phyloP scores from a whole-genome alignment of 306 rosid genomes.

The Bauhinia variegata region DNA sequence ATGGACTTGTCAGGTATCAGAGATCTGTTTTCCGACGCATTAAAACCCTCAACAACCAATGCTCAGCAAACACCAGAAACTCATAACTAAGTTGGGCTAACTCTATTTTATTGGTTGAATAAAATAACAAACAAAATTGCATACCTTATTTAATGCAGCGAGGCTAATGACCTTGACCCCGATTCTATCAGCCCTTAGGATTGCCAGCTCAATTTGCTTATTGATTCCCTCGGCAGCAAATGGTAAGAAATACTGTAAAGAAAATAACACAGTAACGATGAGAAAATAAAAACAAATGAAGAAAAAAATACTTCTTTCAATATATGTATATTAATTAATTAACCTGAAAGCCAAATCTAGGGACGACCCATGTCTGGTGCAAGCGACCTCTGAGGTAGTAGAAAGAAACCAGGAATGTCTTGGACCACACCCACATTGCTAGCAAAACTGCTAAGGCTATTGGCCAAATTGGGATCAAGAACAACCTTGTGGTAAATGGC shows the following conservation, averaged over 20 bases:
- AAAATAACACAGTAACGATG: no score
- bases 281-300: no score
- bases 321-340: no score
- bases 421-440: slow-evolving; percentile 81
- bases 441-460: slow-evolving; percentile 37
- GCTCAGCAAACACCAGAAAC: slow-evolving; percentile 33
- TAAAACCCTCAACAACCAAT: slow-evolving; percentile 46
- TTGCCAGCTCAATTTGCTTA: slow-evolving; percentile 82
- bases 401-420: slow-evolving; percentile 60
- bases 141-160: slow-evolving; percentile 95
- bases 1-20: slow-evolving; percentile 12
- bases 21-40: slow-evolving; percentile 10
- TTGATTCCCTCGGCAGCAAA: slow-evolving; percentile 89
- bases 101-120: no score
- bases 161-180: slow-evolving; percentile 97
- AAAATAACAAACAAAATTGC: no score
- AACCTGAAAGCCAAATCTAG: slow-evolving; percentile 86
- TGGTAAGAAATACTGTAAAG: slow-evolving; percentile 89
- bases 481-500: slow-evolving; percentile 57
- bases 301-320: no score
- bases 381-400: slow-evolving; percentile 67
- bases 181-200: slow-evolving; percentile 79
- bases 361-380: slow-evolving; percentile 94
- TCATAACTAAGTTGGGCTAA: background rate
- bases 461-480: slow-evolving; percentile 51